Evolutionary conservation across 164 flowering plant genomes (phyloP), one percentile per base, ranked within the genome.

Genomic region (Hamamelis virginiana): DNA sequence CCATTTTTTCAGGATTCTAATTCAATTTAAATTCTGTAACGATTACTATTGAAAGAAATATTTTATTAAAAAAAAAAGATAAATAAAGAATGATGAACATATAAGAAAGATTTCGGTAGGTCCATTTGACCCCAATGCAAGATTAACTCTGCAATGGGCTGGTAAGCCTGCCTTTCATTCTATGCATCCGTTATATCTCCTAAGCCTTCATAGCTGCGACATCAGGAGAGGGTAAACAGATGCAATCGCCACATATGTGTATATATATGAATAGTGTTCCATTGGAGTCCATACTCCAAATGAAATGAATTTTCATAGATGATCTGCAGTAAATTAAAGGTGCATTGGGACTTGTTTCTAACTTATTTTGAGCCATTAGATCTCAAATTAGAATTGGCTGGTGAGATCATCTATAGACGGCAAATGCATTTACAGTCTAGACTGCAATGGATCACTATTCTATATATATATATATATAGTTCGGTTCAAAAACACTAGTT

Each of bases 101-200:
- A 41, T 4, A 56, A 1, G 0, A 43, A 51, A n/a, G 4, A 64
- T 86, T 14, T 86, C 23, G 87, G 85, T 57, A 66, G 76, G 80
- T 69, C 82, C 86, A 87, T 86, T 89, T 89, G 91, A 84, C 88
- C 8, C 87, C 80, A 80, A 70, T 28, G 87, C 87, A 85, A 80
- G 1, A 18, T 9, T 41, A 50, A 57, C 38, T 28, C 56, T 75
- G 87, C 88, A 73, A 72, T 79, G 91, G 77, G 93, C 80, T 84
- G 89, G 89, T 85, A 87, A 84, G 93, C 81, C 84, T 70, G 73
- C 88, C 93, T 53, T 12, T 71, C 8, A 19, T 12, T 82, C 12
- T 86, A n/a, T 71, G 89, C 90, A 85, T 69, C 88, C 33, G 77
- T 77, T 83, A 53, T 82, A 82, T 64, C 91, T 71, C 84, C 94